Conservation (phyloP, 768 basidiomycete genomes). For the Xerocomus potaroensis region DNA sequence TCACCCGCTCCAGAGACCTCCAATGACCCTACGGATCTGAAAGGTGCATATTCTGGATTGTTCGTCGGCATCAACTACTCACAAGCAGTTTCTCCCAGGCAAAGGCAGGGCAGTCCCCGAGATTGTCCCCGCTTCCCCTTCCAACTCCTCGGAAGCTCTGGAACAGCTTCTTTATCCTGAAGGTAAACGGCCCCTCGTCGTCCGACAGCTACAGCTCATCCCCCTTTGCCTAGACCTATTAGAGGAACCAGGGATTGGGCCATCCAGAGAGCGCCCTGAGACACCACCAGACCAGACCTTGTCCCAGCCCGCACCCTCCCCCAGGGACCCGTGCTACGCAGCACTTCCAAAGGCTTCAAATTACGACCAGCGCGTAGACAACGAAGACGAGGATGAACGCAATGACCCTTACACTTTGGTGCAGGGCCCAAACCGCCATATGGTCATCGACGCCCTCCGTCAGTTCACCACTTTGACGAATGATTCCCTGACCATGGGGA, state of each 20-base stretch:
- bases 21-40: not conserved
- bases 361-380: constrained; percentile 2
- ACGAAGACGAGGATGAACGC: not conserved
- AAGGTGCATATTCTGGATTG: constrained; percentile 10
- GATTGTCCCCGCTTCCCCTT: not conserved
- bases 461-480: constrained; percentile 24
- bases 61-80: not conserved
- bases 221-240: not conserved
- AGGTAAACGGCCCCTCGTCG: constrained; percentile 1
- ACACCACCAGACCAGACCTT: no score
- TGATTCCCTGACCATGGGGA: constrained; percentile 17
- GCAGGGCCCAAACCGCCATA: constrained; percentile 19
- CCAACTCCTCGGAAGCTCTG: constrained; percentile 7
- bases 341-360: not conserved
- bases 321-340: no score
- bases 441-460: constrained; percentile 28
- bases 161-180: constrained; percentile 8
- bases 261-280: not conserved
- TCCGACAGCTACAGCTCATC: not conserved
- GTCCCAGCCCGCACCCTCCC: no score
- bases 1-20: not conserved
- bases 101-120: constrained; percentile 3
- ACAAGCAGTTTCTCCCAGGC: not conserved
- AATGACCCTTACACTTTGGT: not conserved
- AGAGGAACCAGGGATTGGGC: constrained; percentile 9